Percentiles rank a stretch among this genome's conserved stretches.
Evolutionary conservation across 1,284 basidiomycete species (phyloP).

Genomic region (Ustilago lituana): DNA sequence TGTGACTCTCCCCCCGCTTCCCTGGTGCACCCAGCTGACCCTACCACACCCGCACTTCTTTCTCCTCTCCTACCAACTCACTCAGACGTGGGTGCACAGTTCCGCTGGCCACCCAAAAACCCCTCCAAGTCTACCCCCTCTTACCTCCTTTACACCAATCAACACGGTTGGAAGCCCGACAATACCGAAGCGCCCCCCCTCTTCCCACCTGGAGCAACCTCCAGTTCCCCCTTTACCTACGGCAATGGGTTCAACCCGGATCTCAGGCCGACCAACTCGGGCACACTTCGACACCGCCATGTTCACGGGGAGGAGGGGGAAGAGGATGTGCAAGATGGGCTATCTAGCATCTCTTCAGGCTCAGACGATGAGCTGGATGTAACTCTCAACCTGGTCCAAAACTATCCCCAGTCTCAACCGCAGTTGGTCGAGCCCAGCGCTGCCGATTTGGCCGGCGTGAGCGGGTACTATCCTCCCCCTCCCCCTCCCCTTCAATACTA

Average conservation of each 20-base stretch:
- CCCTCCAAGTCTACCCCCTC: slow-evolving; percentile 39
- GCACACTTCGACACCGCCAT: not conserved
- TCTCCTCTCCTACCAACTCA: not conserved
- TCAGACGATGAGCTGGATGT: slow-evolving; percentile 19
- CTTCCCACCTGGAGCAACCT: slow-evolving; percentile 44
- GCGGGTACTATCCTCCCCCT: no score
- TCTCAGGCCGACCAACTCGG: slow-evolving; percentile 13
- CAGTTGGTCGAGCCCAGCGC: no score
- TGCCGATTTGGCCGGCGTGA: no score
- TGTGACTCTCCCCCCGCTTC: no score
- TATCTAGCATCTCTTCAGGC: slow-evolving; percentile 5
- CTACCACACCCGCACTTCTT: no score
- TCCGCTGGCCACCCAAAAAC: slow-evolving; percentile 71
- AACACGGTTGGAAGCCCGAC: slow-evolving; percentile 14
- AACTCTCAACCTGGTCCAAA: no score
- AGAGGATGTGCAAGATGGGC: not conserved
- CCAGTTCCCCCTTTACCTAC: slow-evolving; percentile 82
- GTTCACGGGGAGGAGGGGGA: not conserved
- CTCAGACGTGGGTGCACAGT: slow-evolving; percentile 68
- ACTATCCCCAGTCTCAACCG: no score
- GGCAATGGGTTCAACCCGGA: slow-evolving; percentile 71
- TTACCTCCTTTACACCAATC: not conserved
- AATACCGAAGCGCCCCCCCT: not conserved
- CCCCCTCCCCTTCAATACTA: no score
- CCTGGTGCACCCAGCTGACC: no score